phyloP scores from a whole-genome alignment of 257 asterid species.

The Salvia miltiorrhiza region DNA sequence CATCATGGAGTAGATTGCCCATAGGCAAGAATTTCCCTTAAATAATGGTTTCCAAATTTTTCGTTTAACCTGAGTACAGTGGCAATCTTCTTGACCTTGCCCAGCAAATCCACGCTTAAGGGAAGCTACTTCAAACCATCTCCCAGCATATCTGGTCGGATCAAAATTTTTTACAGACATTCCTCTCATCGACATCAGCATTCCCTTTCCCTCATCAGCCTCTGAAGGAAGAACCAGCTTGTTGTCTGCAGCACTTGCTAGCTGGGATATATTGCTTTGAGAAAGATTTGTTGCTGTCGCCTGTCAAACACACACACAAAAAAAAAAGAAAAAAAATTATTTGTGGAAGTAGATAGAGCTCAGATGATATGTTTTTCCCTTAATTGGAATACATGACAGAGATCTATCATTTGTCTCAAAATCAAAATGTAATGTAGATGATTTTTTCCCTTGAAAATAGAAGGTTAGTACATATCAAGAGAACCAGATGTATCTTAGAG shows the following conservation, averaged over 20 bases:
- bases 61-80: slow-evolving; percentile 83
- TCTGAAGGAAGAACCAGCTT: slow-evolving; percentile 50
- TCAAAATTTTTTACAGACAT: slow-evolving; percentile 81
- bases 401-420: background rate
- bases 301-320: slow-evolving; percentile 44
- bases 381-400: background rate
- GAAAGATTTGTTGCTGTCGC: slow-evolving; percentile 52
- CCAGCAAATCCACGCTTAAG: slow-evolving; percentile 96
- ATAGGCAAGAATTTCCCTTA: no score
- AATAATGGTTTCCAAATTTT: background rate
- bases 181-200: slow-evolving; percentile 79
- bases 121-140: slow-evolving; percentile 99
- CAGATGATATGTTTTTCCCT: background rate
- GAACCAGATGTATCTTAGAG: background rate
- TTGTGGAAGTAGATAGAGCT: background rate
- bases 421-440: background rate
- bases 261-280: slow-evolving; percentile 37
- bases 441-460: background rate
- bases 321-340: background rate
- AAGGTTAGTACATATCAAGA: background rate
- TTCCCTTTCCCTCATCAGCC: slow-evolving; percentile 44
- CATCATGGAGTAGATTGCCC: background rate
- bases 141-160: slow-evolving; percentile 80
- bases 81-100: slow-evolving; percentile 97
- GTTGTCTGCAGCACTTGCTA: slow-evolving; percentile 56